Base-by-base conservation (phyloP, 257 asterid species). In the Salvia miltiorrhiza region DNA sequence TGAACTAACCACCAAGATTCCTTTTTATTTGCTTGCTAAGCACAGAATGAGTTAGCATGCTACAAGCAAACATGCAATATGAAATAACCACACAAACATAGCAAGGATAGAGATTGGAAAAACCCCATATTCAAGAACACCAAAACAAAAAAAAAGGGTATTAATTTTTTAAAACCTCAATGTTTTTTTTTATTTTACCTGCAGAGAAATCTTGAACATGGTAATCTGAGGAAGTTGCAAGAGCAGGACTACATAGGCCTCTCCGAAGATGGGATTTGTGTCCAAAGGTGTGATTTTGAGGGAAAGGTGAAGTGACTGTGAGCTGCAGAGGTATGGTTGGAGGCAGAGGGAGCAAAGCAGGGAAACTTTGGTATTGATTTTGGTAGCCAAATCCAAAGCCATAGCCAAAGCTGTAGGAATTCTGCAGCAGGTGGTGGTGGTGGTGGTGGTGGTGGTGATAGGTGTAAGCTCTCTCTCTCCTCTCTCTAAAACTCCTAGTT, bases 301-400 rank as follows among this genome's bases (percentile, higher is more conserved):
- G 83, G 63, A 79, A 75, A 62, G 89, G 80, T 2, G 86, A 81
- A 49, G 81, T 13, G 4, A 80, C 47, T 13, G 81, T 37, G n/a
- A 84, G 80, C 32, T 80, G 88, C 48, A 87, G 79, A 60, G 96
- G 93, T 14, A 82, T 35, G 54, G 71, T 56, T 13, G 87, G 84
- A 55, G 96, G 96, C 74, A 92, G 78, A 75, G 98, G 98, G 47
- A 92, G 95, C 37, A 88, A 82, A 77, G 95, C 78, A 44, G 96
- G 96, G 57, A 73, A 78, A 33, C 60, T 67, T 43, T 85, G 92
- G 85, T 78, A 79, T 59, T 74, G 90, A 61, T 86, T 86, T 33
- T 81, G 83, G 80, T 81, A 81, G 9, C 71, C 78, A 65, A 73
- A 76, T 5, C 93, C 93, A 57, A 77, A 85, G 0, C 87, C 86